Evolutionary conservation across 2,329 filamentous ascomycete genomes (phyloP).

Genomic region (Zopfia rhizophila): DNA sequence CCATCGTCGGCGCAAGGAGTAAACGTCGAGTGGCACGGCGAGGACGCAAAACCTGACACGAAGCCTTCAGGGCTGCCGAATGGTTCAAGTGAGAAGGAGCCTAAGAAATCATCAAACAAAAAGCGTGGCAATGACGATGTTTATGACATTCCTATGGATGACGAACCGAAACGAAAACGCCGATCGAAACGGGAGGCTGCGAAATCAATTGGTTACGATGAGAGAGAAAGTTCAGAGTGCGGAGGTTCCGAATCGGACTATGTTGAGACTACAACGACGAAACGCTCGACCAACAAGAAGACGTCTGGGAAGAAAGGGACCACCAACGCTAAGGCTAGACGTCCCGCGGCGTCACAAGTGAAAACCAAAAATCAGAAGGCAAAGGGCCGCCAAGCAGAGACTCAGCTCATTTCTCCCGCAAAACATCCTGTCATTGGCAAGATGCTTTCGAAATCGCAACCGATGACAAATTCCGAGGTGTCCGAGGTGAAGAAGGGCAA

Average conservation of each 20-base stretch:
- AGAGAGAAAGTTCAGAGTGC: slow-evolving; percentile 13
- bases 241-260: slow-evolving; percentile 19
- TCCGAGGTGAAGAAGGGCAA: background rate
- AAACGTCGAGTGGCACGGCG: no score
- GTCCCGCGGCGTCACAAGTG: background rate
- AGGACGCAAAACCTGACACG: slow-evolving; percentile 1
- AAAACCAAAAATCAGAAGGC: slow-evolving; percentile 1
- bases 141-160: slow-evolving; percentile 22
- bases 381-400: slow-evolving; percentile 1
- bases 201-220: slow-evolving; percentile 18
- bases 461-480: background rate
- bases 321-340: background rate
- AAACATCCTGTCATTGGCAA: slow-evolving; percentile 7
- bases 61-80: slow-evolving; percentile 10
- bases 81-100: slow-evolving; percentile 2
- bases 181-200: slow-evolving; percentile 11
- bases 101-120: background rate
- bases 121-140: slow-evolving; percentile 4
- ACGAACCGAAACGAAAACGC: slow-evolving; percentile 3
- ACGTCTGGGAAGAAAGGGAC: background rate
- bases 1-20: no score
- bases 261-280: slow-evolving; percentile 7
- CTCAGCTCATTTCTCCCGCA: background rate
- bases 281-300: slow-evolving; percentile 4
- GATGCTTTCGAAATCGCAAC: slow-evolving; percentile 4